These are phyloP conservation scores for Metarhizium humberi DNA, from an alignment of 2,329 filamentous ascomycete genomes.

Conservation along the genomic window DNA sequence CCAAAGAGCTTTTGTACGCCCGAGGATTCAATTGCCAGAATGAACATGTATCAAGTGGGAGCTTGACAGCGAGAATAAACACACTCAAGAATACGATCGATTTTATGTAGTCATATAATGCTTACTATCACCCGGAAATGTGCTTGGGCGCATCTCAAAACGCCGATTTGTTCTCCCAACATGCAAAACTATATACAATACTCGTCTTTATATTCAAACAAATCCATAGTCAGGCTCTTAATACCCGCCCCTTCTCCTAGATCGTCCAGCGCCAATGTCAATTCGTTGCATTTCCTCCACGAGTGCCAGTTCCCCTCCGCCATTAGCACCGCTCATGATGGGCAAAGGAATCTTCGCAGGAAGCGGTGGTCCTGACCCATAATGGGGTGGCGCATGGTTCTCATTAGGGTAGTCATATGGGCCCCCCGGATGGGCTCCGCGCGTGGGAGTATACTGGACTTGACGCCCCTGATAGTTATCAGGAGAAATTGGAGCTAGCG, in stretches of 20 bases:
- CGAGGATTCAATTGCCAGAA: neutral
- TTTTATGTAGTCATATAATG: neutral
- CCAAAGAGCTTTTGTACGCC: too few relatives aligned
- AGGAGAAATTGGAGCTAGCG: slow-evolving; percentile 42
- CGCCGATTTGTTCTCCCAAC: slow-evolving; percentile 10
- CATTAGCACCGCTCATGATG: slow-evolving; percentile 34
- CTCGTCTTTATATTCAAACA: slow-evolving; percentile 2
- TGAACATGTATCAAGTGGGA: neutral
- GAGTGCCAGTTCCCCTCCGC: slow-evolving; percentile 44
- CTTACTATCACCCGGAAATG: neutral
- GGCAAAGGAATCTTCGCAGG: slow-evolving; percentile 60
- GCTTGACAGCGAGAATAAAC: too few relatives aligned
- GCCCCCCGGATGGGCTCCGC: slow-evolving; percentile 33
- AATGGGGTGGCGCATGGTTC: slow-evolving; percentile 35
- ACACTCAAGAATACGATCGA: too few relatives aligned
- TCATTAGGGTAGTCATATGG: slow-evolving; percentile 46
- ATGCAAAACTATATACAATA: slow-evolving; percentile 3
- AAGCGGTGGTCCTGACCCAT: slow-evolving; percentile 43
- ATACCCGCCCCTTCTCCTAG: slow-evolving; percentile 39
- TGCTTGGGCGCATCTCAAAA: slow-evolving; percentile 1
- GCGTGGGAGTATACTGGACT: slow-evolving; percentile 20
- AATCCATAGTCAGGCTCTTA: slow-evolving; percentile 12
- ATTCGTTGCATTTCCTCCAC: slow-evolving; percentile 63
- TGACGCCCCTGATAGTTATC: slow-evolving; percentile 41
- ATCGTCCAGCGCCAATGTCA: slow-evolving; percentile 53